Evolutionary conservation across 257 asterid species (phyloP), one percentile per base, ranked within the genome.

Genomic region (Solanum arcanum): DNA sequence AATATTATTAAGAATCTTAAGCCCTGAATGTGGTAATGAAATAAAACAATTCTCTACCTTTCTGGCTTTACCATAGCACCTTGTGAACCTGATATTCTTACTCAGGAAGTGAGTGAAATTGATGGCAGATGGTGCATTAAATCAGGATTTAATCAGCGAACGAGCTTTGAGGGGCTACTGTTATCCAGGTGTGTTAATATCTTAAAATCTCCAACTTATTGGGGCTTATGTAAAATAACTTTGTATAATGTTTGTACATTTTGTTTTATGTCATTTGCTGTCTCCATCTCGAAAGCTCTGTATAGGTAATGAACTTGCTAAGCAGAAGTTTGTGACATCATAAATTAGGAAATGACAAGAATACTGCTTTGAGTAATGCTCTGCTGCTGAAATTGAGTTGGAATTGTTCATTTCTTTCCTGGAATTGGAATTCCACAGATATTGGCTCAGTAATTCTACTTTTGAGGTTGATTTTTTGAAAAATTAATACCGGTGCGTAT

Each of bases 61-160:
- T 56, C 25, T 69, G 31, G 69, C 31, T 60, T 39, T 70, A 77
- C 86, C 27, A 62, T 86, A 86, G 77, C 88, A 72, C 59, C 33
- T 60, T 25, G 20, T 33, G 41, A 74, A 41, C 85, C 46, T 29
- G 46, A 81, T 41, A 47, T 12, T 39, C 84, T 90, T 88, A 77
- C 83, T 46, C 88, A 97, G 99, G 99, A 94, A 93, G 91, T 95
- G 88, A 91, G 92, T 75, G 93, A 92, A 87, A 56, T 93, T 86
- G 96, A 91, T 92, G 99, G 99, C 84, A 93, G 99, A 91, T 97
- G 97, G 98, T 96, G 99, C 93, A 92, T 97, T 91, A 90, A 88
- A 86, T 93, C 98, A 14, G 93, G 91, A 60, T 90, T 90, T 89
- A 89, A 88, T 56, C 80, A 39, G 73, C 93, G 78, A 72, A 88